These are phyloP conservation scores for Quercus rubra DNA, from an alignment of 306 rosid genomes.

Conservation along the genomic window DNA sequence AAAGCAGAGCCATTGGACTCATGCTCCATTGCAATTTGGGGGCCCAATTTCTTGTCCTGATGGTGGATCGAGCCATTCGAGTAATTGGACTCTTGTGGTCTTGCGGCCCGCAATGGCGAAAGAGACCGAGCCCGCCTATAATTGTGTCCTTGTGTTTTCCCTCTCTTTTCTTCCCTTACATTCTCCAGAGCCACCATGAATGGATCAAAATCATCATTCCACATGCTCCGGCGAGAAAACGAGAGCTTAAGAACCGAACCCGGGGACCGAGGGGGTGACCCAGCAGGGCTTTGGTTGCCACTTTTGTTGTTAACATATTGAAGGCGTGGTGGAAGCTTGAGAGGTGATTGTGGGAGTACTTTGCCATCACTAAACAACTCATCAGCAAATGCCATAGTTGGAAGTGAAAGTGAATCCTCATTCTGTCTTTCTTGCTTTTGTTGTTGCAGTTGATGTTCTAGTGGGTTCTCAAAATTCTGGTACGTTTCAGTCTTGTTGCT, in stretches of 20 bases:
- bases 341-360: slow-evolving; percentile 63
- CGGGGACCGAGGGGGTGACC: slow-evolving; percentile 45
- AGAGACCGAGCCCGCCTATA: slow-evolving; percentile 42
- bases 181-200: slow-evolving; percentile 67
- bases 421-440: slow-evolving; percentile 1
- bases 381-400: slow-evolving; percentile 73
- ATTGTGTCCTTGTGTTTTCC: slow-evolving; percentile 23
- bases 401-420: slow-evolving; percentile 30
- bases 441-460: not conserved
- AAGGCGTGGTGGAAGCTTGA: slow-evolving; percentile 85
- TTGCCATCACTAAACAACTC: slow-evolving; percentile 74
- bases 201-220: slow-evolving; percentile 90
- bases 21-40: not conserved
- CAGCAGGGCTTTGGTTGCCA: slow-evolving; percentile 18
- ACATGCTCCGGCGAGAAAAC: slow-evolving; percentile 29
- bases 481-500: not conserved
- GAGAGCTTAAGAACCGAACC: slow-evolving; percentile 33
- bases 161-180: slow-evolving; percentile 48
- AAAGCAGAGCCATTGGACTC: too few species aligned
- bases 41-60: not conserved
- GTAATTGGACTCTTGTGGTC: not conserved
- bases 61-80: not conserved
- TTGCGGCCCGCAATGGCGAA: slow-evolving; percentile 30
- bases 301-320: slow-evolving; percentile 8
- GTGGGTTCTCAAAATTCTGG: slow-evolving; percentile 8